phyloP scores from a whole-genome alignment of 306 rosid species.

The Heteromeles arbutifolia region DNA sequence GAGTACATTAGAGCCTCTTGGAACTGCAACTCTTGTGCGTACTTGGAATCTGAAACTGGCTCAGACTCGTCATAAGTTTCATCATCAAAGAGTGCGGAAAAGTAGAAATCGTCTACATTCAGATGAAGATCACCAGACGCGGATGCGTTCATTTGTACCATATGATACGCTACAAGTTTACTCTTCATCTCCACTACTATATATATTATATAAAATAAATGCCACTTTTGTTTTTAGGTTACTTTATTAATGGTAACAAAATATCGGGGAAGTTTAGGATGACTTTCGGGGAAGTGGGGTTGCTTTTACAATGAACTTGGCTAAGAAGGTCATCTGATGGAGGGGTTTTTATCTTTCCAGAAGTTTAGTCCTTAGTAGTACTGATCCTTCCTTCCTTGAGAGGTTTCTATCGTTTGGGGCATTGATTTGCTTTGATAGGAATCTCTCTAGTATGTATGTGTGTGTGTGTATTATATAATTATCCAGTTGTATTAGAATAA shows the following conservation, averaged over 20 bases:
- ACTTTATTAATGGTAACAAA: too few relatives aligned
- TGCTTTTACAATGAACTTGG: not conserved
- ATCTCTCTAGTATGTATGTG: too few relatives aligned
- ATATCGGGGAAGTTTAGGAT: not conserved
- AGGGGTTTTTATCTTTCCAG: not conserved
- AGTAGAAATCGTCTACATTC: conserved; percentile 30
- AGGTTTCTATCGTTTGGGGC: not conserved
- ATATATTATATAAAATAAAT: too few relatives aligned
- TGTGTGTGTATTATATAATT: too few relatives aligned
- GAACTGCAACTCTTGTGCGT: conserved; percentile 41
- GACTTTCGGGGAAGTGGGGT: not conserved
- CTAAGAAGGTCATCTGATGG: not conserved
- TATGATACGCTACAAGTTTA: not conserved
- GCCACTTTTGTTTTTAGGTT: too few relatives aligned
- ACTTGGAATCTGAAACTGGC: conserved; percentile 23
- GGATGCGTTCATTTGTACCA: conserved; percentile 17
- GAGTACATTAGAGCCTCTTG: conserved; percentile 40
- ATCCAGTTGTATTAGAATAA: too few relatives aligned
- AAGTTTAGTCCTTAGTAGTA: not conserved
- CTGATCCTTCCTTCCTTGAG: not conserved
- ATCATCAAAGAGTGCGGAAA: conserved; percentile 24
- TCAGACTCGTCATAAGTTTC: not conserved
- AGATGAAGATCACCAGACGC: not conserved
- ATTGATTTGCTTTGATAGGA: not conserved
- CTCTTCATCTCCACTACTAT: not conserved